These are phyloP conservation scores for Geosmithia flava DNA, from an alignment of 2,329 filamentous ascomycete genomes.

Conservation along the genomic window DNA sequence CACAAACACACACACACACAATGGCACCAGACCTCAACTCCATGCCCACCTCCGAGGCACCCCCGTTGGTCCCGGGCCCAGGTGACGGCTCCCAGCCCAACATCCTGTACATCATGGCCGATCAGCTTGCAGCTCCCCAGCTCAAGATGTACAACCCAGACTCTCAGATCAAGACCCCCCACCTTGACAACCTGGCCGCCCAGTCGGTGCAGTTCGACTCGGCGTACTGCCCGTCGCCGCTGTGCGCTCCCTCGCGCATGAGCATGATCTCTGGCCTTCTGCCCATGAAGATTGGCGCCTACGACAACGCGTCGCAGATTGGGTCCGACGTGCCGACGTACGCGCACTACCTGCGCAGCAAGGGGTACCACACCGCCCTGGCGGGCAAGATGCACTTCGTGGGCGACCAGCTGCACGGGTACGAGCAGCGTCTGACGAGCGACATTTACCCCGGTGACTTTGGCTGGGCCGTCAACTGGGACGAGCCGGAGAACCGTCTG, in stretches of 20 bases:
- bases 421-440: constrained; percentile 83
- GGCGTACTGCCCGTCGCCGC: constrained; percentile 85
- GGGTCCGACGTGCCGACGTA: constrained; percentile 80
- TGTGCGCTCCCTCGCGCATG: constrained; percentile 88
- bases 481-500: constrained; percentile 70
- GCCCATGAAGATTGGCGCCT: constrained; percentile 83
- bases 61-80: constrained; percentile 8
- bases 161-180: constrained; percentile 84
- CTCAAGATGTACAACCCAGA: constrained; percentile 84
- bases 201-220: constrained; percentile 83
- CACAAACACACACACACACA: constrained; percentile 3
- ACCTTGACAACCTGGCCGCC: constrained; percentile 72
- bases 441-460: constrained; percentile 94
- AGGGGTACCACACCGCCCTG: constrained; percentile 80
- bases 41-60: constrained; percentile 42
- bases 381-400: constrained; percentile 98
- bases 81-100: constrained; percentile 20
- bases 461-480: constrained; percentile 94
- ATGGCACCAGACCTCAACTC: constrained; percentile 71
- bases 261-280: constrained; percentile 88
- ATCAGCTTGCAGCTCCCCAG: constrained; percentile 82
- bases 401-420: constrained; percentile 87
- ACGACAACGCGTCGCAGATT: constrained; percentile 82
- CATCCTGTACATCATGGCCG: constrained; percentile 79
- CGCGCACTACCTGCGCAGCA: constrained; percentile 75